phyloP scores from a whole-genome alignment of 2,329 filamentous ascomycete species.

The Alternaria incomplexa region DNA sequence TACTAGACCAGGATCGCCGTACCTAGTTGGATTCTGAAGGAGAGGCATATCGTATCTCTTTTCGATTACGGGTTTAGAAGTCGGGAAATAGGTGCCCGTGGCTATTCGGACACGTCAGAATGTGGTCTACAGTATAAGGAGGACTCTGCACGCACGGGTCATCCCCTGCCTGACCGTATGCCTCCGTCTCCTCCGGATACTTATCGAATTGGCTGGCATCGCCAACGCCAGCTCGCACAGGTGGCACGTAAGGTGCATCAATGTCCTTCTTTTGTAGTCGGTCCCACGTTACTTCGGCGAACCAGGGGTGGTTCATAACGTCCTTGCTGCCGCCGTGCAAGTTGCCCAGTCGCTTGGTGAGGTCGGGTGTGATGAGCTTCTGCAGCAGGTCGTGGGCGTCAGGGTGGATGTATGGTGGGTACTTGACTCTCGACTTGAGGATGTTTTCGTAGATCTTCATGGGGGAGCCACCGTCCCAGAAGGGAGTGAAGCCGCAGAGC shows the following conservation, averaged over 20 bases:
- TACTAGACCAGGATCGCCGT: slow-evolving; percentile 11
- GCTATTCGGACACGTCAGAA: slow-evolving; percentile 43
- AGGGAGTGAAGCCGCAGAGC: slow-evolving; percentile 97
- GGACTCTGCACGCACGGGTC: slow-evolving; percentile 76
- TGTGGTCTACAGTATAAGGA: slow-evolving; percentile 29
- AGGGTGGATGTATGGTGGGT: slow-evolving; percentile 91
- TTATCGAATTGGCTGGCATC: slow-evolving; percentile 98
- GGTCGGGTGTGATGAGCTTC: slow-evolving; percentile 89
- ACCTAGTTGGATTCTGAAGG: slow-evolving; percentile 6
- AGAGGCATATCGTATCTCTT: slow-evolving; percentile 7
- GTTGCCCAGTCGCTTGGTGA: slow-evolving; percentile 95
- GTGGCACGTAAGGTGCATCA: slow-evolving; percentile 95
- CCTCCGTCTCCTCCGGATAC: slow-evolving; percentile 95
- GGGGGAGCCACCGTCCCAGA: slow-evolving; percentile 96
- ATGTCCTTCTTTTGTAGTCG: slow-evolving; percentile 93
- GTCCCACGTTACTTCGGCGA: slow-evolving; percentile 97
- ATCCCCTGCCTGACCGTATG: slow-evolving; percentile 78
- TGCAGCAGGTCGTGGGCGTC: slow-evolving; percentile 93
- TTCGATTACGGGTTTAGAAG: slow-evolving; percentile 29
- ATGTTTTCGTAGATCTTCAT: slow-evolving; percentile 99
- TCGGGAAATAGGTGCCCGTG: slow-evolving; percentile 44
- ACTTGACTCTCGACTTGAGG: slow-evolving; percentile 92
- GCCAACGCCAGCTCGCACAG: slow-evolving; percentile 89
- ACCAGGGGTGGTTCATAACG: slow-evolving; percentile 96
- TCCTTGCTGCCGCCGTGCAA: slow-evolving; percentile 88